Evolutionary conservation across 2,329 filamentous ascomycete genomes (phyloP).

Genomic region (Ceratocystis cubensis): DNA sequence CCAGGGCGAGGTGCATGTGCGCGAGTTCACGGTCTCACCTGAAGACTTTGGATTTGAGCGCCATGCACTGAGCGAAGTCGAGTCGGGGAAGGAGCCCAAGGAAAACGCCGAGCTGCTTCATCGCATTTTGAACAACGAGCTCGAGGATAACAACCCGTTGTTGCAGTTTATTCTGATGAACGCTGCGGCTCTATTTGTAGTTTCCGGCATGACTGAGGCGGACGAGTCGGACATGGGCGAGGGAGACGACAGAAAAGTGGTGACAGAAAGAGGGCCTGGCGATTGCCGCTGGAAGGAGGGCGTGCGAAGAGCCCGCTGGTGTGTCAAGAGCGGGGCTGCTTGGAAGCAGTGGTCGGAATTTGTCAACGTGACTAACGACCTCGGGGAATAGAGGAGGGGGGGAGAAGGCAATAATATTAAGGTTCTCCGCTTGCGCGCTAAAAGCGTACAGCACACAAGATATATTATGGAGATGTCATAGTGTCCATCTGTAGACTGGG

Average conservation of each 20-base stretch:
- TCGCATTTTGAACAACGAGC: slow-evolving; percentile 59
- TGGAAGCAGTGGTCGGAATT: slow-evolving; percentile 72
- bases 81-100: slow-evolving; percentile 68
- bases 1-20: slow-evolving; percentile 40
- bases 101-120: slow-evolving; percentile 81
- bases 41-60: slow-evolving; percentile 72
- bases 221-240: slow-evolving; percentile 67
- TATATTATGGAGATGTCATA: background rate
- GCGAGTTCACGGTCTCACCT: slow-evolving; percentile 66
- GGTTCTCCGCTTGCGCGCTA: too few relatives aligned
- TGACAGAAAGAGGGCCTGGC: slow-evolving; percentile 71
- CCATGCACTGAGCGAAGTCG: slow-evolving; percentile 66
- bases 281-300: slow-evolving; percentile 92
- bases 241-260: slow-evolving; percentile 68
- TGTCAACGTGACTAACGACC: slow-evolving; percentile 63
- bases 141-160: slow-evolving; percentile 67
- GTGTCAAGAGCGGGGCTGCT: slow-evolving; percentile 75
- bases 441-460: too few relatives aligned
- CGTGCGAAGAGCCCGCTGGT: slow-evolving; percentile 74
- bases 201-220: slow-evolving; percentile 74
- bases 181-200: slow-evolving; percentile 74
- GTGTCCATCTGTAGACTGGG: background rate
- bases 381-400: slow-evolving; percentile 23
- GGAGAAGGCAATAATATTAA: too few relatives aligned
- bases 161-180: slow-evolving; percentile 92